Evolutionary conservation across 495 filamentous ascomycete species (phyloP).

Genomic region (Aspergillus incahuasiensis): DNA sequence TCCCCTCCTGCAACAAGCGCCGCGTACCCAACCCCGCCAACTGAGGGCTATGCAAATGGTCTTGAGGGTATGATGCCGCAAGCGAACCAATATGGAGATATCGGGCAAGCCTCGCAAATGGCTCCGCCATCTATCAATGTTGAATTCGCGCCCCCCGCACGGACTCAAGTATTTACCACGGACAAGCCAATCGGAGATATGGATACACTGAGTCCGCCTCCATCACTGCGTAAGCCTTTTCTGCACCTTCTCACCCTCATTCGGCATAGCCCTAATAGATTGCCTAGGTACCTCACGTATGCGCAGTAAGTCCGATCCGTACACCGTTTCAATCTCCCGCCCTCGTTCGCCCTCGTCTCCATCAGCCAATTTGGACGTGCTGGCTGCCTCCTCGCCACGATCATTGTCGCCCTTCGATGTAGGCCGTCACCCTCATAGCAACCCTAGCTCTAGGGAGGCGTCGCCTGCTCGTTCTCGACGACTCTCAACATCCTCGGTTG

Average conservation of each 20-base stretch:
- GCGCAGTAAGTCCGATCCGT: constrained; percentile 72
- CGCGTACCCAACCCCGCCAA: constrained; percentile 45
- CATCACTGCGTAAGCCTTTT: constrained; percentile 72
- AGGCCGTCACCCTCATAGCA: constrained; percentile 34
- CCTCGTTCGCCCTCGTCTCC: constrained; percentile 40
- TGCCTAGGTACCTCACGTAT: constrained; percentile 48
- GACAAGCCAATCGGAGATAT: constrained; percentile 58
- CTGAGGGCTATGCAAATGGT: constrained; percentile 52
- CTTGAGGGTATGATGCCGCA: constrained; percentile 26
- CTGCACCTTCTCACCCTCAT: background rate
- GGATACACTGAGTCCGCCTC: constrained; percentile 66
- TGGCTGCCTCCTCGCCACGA: constrained; percentile 45
- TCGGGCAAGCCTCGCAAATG: constrained; percentile 69
- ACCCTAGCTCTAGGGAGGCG: constrained; percentile 47
- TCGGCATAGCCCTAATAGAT: constrained; percentile 14
- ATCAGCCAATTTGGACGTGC: constrained; percentile 43
- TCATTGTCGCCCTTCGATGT: constrained; percentile 65
- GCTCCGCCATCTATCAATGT: constrained; percentile 89
- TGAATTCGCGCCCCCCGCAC: constrained; percentile 83
- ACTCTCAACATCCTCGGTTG: constrained; percentile 82
- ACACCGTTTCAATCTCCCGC: constrained; percentile 42
- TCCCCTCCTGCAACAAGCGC: constrained; percentile 43
- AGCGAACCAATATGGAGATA: constrained; percentile 44
- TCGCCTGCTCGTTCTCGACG: constrained; percentile 65
- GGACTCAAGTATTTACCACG: constrained; percentile 65